Evolutionary conservation across 352 stramenopile genomes (phyloP).

Genomic region (Pythium sp.): DNA sequence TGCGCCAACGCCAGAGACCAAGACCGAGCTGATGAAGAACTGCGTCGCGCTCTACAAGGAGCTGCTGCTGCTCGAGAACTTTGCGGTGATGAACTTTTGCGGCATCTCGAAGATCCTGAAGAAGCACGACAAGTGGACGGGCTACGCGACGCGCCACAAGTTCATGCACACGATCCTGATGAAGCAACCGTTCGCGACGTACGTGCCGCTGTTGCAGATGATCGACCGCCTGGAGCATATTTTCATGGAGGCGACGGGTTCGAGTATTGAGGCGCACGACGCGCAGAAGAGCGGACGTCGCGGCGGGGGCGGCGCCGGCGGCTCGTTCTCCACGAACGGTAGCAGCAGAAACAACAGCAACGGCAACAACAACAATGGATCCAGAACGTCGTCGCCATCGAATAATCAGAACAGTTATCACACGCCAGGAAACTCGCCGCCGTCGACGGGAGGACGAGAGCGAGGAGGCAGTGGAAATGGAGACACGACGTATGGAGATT

Average conservation of each 20-base stretch:
- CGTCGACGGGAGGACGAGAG: slow-evolving; percentile 2
- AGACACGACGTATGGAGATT: slow-evolving; percentile 1
- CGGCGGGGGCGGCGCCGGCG: slow-evolving; percentile 20
- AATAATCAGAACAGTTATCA: slow-evolving; percentile 9
- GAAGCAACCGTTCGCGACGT: slow-evolving; percentile 87
- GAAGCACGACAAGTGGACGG: slow-evolving; percentile 91
- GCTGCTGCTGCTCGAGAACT: slow-evolving; percentile 84
- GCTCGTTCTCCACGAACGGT: neutral
- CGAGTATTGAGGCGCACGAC: slow-evolving; percentile 83
- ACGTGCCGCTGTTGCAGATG: slow-evolving; percentile 81
- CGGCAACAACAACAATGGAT: neutral
- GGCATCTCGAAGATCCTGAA: slow-evolving; percentile 90
- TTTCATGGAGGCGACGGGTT: slow-evolving; percentile 86
- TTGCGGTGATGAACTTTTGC: slow-evolving; percentile 89
- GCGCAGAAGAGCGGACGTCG: slow-evolving; percentile 50
- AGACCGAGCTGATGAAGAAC: slow-evolving; percentile 76
- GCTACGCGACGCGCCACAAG: slow-evolving; percentile 87
- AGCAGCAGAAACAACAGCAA: neutral
- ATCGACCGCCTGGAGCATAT: slow-evolving; percentile 86
- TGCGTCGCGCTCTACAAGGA: slow-evolving; percentile 87
- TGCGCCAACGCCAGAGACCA: slow-evolving; percentile 43
- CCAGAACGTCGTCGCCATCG: slow-evolving; percentile 2
- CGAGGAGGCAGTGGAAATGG: neutral
- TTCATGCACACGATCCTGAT: slow-evolving; percentile 90
- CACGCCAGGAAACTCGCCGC: slow-evolving; percentile 14